These are phyloP conservation scores for Fusarium sp. DNA, from an alignment of 2,329 filamentous ascomycete species.

Conservation along the genomic window DNA sequence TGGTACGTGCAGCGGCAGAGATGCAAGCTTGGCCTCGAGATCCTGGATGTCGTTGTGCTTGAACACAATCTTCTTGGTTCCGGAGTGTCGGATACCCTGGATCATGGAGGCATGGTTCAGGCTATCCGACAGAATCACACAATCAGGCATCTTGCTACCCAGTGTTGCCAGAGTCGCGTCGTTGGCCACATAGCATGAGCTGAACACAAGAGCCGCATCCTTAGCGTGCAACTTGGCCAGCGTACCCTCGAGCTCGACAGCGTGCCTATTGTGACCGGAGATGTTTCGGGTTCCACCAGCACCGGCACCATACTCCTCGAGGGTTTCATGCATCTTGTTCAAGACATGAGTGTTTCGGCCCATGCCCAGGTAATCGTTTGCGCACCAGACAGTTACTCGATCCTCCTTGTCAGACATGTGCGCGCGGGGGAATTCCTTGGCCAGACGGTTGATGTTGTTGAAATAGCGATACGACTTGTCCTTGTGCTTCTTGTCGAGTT, in stretches of 20 bases:
- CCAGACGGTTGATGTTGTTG: constrained; percentile 99
- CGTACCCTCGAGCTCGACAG: constrained; percentile 83
- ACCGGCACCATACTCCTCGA: constrained; percentile 94
- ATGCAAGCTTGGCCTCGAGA: constrained; percentile 90
- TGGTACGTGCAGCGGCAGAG: constrained; percentile 84
- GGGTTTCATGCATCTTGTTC: constrained; percentile 91
- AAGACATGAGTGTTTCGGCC: constrained; percentile 89
- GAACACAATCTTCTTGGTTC: constrained; percentile 97
- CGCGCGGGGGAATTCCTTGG: constrained; percentile 94
- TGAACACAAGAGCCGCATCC: constrained; percentile 93
- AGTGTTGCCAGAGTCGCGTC: constrained; percentile 96
- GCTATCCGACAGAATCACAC: constrained; percentile 97
- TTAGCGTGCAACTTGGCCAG: constrained; percentile 91
- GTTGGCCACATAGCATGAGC: constrained; percentile 98
- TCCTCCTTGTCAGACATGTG: constrained; percentile 89
- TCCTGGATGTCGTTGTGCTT: constrained; percentile 98
- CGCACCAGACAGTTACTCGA: constrained; percentile 97
- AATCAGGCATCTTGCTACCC: constrained; percentile 96
- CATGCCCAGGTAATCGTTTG: constrained; percentile 99
- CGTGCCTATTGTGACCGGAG: constrained; percentile 96
- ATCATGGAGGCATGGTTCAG: constrained; percentile 99
- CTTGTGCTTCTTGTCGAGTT: constrained; percentile 98
- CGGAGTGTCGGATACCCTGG: constrained; percentile 96
- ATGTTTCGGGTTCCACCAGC: constrained; percentile 98
- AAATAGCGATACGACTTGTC: constrained; percentile 99